Base-by-base conservation (phyloP, 1,284 basidiomycete species). In the Austroboletus novae-zelandiae region DNA sequence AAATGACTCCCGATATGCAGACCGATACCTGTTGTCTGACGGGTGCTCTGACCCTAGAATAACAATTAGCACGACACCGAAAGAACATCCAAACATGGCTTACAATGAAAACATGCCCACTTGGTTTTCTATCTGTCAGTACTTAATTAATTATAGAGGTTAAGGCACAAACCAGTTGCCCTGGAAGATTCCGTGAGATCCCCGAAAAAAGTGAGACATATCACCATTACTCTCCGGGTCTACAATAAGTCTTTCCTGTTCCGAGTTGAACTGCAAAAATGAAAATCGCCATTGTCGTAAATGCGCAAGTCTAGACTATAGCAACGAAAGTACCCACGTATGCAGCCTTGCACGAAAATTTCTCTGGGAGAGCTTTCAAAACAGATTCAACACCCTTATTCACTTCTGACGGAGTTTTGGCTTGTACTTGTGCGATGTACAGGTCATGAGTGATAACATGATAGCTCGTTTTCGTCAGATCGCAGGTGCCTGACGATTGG, bases 21-120 rank as follows among this genome's bases (percentile, higher is more conserved):
- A 5, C 89, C 91, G 35, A 97, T 84, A 31, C 95, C 93, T 1
- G 94, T 97, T 1, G 94, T 97, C 70, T 99, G 95, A 15, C 80
- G 86, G 7, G 92, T 95, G 17, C 85, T 79, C 66, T 91, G 89
- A 10, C 89, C 90, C 86, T 81, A 20, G 9, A 18, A 20, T 18
- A 37, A 37, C 17, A 20, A 2, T 37, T 9, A 37, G n/a, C 8
- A 18, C 6, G 18, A 37, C 5, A 7, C 11, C 9, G 9, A 18
- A 18, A 13, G 11, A 23, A 23, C 5, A 23, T 18, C 18, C 17
- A 6, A 9, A 8, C 8, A 18, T 20, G 9, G 65, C 77, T 65
- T 61, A 88, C 89, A 59, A 91, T 91, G 65, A 91, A 93, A 9
- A 93, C 74, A 37, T 83, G 60, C 25, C 57, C 57, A 0, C 57